Percentiles rank a stretch among this genome's conserved stretches.
phyloP scores from a whole-genome alignment of 805 yeast species.

The Starmerella gropengiesseri region DNA sequence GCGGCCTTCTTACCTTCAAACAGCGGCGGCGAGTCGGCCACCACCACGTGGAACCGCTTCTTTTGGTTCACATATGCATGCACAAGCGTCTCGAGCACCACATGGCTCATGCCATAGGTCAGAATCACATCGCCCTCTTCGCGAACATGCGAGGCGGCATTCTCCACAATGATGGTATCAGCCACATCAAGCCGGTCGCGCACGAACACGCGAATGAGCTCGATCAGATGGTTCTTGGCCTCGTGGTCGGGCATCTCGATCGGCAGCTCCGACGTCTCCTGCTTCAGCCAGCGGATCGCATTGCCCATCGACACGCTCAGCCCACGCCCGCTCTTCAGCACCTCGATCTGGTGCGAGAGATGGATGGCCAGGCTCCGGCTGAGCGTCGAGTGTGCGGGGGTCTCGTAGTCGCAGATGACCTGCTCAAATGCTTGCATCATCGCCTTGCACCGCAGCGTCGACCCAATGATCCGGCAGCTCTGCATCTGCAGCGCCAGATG shows the following conservation, averaged over 20 bases:
- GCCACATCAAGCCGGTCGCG: slow-evolving; percentile 77
- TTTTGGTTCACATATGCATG: slow-evolving; percentile 51
- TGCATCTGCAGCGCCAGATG: slow-evolving; percentile 70
- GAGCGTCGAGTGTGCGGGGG: slow-evolving; percentile 77
- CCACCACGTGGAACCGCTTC: slow-evolving; percentile 63
- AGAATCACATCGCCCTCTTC: slow-evolving; percentile 64
- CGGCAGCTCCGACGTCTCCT: slow-evolving; percentile 73
- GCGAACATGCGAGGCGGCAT: slow-evolving; percentile 65
- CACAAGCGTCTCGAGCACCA: slow-evolving; percentile 61
- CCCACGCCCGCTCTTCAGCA: slow-evolving; percentile 81
- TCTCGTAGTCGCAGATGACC: slow-evolving; percentile 67
- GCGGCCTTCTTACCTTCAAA: slow-evolving; percentile 84
- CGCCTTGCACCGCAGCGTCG: slow-evolving; percentile 70
- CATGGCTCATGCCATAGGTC: slow-evolving; percentile 82
- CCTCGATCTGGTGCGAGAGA: slow-evolving; percentile 85
- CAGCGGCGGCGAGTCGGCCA: slow-evolving; percentile 87
- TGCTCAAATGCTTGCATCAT: slow-evolving; percentile 77
- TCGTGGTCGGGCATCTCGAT: slow-evolving; percentile 54
- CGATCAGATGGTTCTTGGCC: slow-evolving; percentile 56
- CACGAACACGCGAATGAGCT: slow-evolving; percentile 67
- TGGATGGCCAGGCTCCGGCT: slow-evolving; percentile 82
- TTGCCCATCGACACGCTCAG: slow-evolving; percentile 92
- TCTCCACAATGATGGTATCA: slow-evolving; percentile 68
- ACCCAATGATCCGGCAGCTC: slow-evolving; percentile 79
- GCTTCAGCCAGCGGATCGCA: slow-evolving; percentile 94